Evolutionary conservation across 1,284 basidiomycete genomes (phyloP), one percentile per base, ranked within the genome.

Genomic region (Cyathus olla): DNA sequence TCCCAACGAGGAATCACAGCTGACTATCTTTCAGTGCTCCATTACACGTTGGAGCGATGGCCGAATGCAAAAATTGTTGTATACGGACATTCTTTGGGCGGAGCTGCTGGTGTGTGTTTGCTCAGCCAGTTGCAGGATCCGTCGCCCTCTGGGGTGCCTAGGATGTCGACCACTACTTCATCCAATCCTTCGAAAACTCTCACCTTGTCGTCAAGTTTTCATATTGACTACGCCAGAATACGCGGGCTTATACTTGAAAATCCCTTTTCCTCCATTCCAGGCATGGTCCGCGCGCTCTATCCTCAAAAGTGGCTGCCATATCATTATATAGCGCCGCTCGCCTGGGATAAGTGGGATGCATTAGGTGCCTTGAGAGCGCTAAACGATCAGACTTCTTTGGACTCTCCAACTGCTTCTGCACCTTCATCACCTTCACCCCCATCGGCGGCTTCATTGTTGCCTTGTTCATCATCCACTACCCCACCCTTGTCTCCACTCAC

Each of bases 71-170:
- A 59, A 2, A 69, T 86, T 56, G 67, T 85, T 5, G 62, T 85
- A 2, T 85, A 85, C 61, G 85, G 85, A 0, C 85, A 87, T 68
- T 86, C 84, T 0, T 76, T 87, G 2, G 86, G 86, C 5, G 85
- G 80, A 0, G 76, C 84, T 2, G 74, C 80, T 19, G 78, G 84
- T 0, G 66, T 83, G 1, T 82, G 83, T 39, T 73, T 85, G 15
- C 65, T 75, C 10, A 10, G 74, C 73, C 53, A 66, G 19, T 61
- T 68, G 19, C 42, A 22, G 4, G 22, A 64, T 47, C 5, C 44
- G 66, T 4, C 55, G 49, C 15, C 54, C 71, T 1, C 48, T 64
- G 26, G 49, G 37, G 8, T 26, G 26, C n/a, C n/a, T n/a, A 35
- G 31, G 31, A 8, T 13, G 31, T 35, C 31, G 13, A 13, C 6